Conservation (phyloP, 768 basidiomycete genomes). For the Lyophyllum shimeji region DNA sequence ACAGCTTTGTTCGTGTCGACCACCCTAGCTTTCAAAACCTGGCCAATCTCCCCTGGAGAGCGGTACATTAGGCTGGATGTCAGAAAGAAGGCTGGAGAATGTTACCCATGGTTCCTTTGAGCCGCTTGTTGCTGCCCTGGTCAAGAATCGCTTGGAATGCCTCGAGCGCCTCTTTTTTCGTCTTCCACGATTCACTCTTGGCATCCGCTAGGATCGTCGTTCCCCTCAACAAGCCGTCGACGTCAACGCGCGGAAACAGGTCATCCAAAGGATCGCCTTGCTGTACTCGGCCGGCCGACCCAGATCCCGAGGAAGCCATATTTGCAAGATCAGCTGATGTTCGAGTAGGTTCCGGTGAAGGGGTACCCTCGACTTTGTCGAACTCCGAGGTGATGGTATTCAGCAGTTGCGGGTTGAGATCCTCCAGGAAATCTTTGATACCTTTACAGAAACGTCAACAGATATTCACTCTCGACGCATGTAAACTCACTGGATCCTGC, state of each 20-base stretch:
- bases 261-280: conserved; percentile 81
- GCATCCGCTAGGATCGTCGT: conserved; percentile 80
- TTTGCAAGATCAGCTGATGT: conserved; percentile 73
- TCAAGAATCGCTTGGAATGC: conserved; percentile 80
- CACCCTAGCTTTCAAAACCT: conserved; percentile 84
- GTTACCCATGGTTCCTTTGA: conserved; percentile 88
- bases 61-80: conserved; percentile 4
- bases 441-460: conserved; percentile 40
- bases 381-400: conserved; percentile 91
- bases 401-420: conserved; percentile 90
- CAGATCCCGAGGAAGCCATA: conserved; percentile 40
- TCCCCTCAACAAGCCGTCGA: conserved; percentile 82
- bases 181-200: conserved; percentile 96
- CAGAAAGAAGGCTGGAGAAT: conserved; percentile 4
- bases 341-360: conserved; percentile 76
- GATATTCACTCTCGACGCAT: background rate
- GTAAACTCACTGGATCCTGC: conserved; percentile 73
- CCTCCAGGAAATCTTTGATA: conserved; percentile 90
- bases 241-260: conserved; percentile 91
- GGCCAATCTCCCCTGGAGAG: conserved; percentile 79
- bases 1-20: conserved; percentile 94
- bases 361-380: conserved; percentile 81
- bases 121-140: conserved; percentile 86
- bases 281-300: conserved; percentile 38
- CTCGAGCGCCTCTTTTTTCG: conserved; percentile 93